A percentile compares a stretch with the other conserved stretches of the same genome.
These are phyloP conservation scores for Lyophyllum decastes DNA, from an alignment of 768 basidiomycete genomes.

Conservation along the genomic window DNA sequence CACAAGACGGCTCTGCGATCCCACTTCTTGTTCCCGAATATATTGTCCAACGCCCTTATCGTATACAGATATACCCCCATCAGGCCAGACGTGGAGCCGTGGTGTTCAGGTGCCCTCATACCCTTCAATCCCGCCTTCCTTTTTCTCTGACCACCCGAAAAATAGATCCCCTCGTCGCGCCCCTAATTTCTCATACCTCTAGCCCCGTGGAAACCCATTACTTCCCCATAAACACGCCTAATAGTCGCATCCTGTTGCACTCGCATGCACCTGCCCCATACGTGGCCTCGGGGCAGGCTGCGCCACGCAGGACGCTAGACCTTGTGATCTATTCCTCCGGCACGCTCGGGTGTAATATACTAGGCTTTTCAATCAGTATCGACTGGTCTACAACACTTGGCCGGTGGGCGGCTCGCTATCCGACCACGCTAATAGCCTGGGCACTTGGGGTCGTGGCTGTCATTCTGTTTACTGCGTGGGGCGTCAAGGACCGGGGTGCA, in stretches of 20 bases:
- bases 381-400: conserved; percentile 77
- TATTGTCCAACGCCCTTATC: conserved; percentile 62
- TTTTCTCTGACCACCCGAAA: conserved; percentile 8
- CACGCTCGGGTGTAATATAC: conserved; percentile 46
- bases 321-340: conserved; percentile 64
- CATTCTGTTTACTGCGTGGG: conserved; percentile 56
- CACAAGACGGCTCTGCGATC: conserved; percentile 37
- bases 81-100: conserved; percentile 13
- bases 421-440: conserved; percentile 73
- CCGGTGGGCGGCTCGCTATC: conserved; percentile 72
- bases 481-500: conserved; percentile 28
- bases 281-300: conserved; percentile 37
- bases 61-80: conserved; percentile 59
- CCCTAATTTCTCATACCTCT: conserved; percentile 68
- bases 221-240: conserved; percentile 46
- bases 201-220: conserved; percentile 67
- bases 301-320: conserved; percentile 39
- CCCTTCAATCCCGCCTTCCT: background rate
- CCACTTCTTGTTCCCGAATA: conserved; percentile 50
- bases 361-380: conserved; percentile 51
- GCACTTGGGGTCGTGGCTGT: conserved; percentile 67
- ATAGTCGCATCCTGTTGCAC: conserved; percentile 57
- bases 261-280: conserved; percentile 72
- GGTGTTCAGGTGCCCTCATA: conserved; percentile 35
- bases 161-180: conserved; percentile 56